phyloP scores from a whole-genome alignment of 495 filamentous ascomycete species.

The Aspergillus avenaceus region DNA sequence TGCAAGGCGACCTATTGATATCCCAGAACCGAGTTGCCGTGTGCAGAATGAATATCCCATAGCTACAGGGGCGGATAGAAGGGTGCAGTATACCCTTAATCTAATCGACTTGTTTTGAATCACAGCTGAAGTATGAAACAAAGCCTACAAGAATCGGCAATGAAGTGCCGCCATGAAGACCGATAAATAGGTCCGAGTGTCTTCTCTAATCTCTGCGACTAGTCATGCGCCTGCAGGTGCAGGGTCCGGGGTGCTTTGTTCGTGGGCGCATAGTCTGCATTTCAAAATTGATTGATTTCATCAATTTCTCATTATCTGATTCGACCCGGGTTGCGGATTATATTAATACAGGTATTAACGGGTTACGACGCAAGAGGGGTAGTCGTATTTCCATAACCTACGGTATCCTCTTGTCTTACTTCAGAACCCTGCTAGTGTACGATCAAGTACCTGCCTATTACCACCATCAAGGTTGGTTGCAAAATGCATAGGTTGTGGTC shows the following conservation, averaged over 20 bases:
- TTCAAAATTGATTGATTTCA: neutral
- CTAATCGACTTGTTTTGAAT: neutral
- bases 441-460: too few species aligned
- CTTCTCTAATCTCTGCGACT: slow-evolving; percentile 9
- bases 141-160: neutral
- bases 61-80: too few species aligned
- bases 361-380: neutral
- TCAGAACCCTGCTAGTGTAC: neutral
- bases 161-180: neutral
- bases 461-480: too few species aligned
- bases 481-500: neutral
- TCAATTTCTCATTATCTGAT: neutral
- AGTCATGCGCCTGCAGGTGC: slow-evolving; percentile 13
- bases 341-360: neutral
- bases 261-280: slow-evolving; percentile 2
- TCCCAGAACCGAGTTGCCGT: too few species aligned
- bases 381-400: neutral
- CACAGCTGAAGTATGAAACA: neutral
- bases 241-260: slow-evolving; percentile 16
- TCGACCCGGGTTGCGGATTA: neutral
- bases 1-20: too few species aligned
- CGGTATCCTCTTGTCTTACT: neutral
- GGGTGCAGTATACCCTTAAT: too few species aligned
- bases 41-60: too few species aligned
- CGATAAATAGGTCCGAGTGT: neutral